phyloP scores from a whole-genome alignment of 371 early-diverging fungal species.

The Coemansia sp. region DNA sequence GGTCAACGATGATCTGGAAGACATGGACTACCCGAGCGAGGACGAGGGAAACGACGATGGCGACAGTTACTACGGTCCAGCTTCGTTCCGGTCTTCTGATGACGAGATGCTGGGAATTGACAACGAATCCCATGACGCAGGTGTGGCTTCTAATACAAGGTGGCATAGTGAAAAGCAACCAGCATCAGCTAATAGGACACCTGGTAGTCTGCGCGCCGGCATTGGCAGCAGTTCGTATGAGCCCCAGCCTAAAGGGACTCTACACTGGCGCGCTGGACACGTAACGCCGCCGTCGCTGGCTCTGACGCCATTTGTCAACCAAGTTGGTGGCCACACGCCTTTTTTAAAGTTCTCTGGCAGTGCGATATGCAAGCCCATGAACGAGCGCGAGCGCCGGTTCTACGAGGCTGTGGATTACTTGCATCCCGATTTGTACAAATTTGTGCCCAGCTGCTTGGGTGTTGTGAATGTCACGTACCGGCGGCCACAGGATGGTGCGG shows the following conservation, averaged over 20 bases:
- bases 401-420: constrained; percentile 81
- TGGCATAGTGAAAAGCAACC: not conserved
- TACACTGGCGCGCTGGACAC: constrained; percentile 26
- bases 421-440: constrained; percentile 79
- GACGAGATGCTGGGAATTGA: constrained; percentile 15
- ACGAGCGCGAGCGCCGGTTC: constrained; percentile 76
- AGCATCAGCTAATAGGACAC: not conserved
- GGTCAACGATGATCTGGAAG: constrained; percentile 33
- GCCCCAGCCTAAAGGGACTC: not conserved
- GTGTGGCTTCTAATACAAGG: not conserved
- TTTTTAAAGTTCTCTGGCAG: constrained; percentile 78
- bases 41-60: constrained; percentile 10
- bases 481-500: constrained; percentile 47
- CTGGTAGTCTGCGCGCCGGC: not conserved
- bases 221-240: not conserved
- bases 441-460: constrained; percentile 88
- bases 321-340: constrained; percentile 84
- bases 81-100: constrained; percentile 11
- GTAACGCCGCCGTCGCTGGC: constrained; percentile 54
- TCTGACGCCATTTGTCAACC: constrained; percentile 68
- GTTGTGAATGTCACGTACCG: constrained; percentile 88
- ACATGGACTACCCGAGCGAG: not conserved
- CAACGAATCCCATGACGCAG: not conserved
- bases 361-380: constrained; percentile 87
- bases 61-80: constrained; percentile 25